phyloP scores from a whole-genome alignment of 805 yeast species.

The Zygosaccharomyces bailii region DNA sequence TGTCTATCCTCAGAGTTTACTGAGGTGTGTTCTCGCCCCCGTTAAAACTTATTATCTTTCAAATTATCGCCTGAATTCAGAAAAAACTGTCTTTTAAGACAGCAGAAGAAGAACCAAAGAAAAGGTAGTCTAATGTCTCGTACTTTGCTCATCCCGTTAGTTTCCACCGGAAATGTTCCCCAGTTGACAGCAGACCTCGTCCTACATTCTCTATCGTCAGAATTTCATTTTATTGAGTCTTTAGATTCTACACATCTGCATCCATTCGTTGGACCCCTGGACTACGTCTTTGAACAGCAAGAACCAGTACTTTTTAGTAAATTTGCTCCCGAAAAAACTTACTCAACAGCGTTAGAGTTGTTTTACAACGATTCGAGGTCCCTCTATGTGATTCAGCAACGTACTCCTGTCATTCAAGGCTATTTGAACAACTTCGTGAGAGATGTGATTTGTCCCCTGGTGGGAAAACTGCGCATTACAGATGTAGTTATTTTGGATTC shows the following conservation, averaged over 20 bases:
- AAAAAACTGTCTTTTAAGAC: neutral
- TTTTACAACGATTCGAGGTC: slow-evolving; percentile 43
- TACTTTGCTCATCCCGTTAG: slow-evolving; percentile 67
- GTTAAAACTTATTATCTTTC: too few relatives aligned
- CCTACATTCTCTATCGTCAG: slow-evolving; percentile 51
- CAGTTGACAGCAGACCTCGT: slow-evolving; percentile 76
- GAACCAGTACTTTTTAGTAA: slow-evolving; percentile 18
- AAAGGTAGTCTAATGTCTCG: slow-evolving; percentile 24
- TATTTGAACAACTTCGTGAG: slow-evolving; percentile 48
- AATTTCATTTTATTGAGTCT: slow-evolving; percentile 48
- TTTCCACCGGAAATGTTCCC: slow-evolving; percentile 86
- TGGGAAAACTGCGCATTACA: slow-evolving; percentile 40
- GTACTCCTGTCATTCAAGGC: slow-evolving; percentile 81
- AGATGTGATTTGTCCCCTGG: slow-evolving; percentile 50
- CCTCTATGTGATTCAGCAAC: slow-evolving; percentile 66
- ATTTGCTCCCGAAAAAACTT: slow-evolving; percentile 18
- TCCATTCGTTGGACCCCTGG: slow-evolving; percentile 83
- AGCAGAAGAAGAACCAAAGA: neutral
- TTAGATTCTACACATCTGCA: slow-evolving; percentile 61
- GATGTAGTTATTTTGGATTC: slow-evolving; percentile 64
- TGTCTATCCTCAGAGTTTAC: too few relatives aligned
- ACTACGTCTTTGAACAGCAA: slow-evolving; percentile 36
- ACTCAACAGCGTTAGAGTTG: slow-evolving; percentile 65
- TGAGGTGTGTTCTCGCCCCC: too few relatives aligned
- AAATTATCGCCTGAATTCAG: too few relatives aligned